These are phyloP conservation scores for Aspergillus bertholletiae DNA, from an alignment of 495 filamentous ascomycete species.

Conservation along the genomic window DNA sequence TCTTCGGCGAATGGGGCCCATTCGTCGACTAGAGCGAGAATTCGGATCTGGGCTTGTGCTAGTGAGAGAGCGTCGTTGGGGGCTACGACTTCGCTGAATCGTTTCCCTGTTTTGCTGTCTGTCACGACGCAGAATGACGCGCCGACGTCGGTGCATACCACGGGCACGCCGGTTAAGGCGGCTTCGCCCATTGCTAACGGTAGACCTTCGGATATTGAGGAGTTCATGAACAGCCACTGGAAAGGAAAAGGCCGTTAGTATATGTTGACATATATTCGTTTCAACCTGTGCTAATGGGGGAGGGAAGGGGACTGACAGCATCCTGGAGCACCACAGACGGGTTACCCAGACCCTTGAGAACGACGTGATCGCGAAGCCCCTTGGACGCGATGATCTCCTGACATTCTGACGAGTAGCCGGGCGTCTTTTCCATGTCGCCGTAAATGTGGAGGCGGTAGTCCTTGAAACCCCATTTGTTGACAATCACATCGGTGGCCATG, in stretches of 20 bases:
- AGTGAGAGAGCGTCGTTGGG: constrained; percentile 59
- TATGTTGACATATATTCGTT: too few species aligned
- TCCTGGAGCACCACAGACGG: constrained; percentile 55
- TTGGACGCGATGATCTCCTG: constrained; percentile 61
- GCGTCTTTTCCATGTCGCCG: constrained; percentile 57
- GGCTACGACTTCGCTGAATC: constrained; percentile 59
- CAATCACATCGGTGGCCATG: constrained; percentile 60
- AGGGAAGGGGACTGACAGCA: constrained; percentile 32
- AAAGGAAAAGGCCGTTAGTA: constrained; percentile 49
- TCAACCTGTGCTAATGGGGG: too few species aligned
- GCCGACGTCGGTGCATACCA: constrained; percentile 64
- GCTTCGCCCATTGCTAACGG: constrained; percentile 63
- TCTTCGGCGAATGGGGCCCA: constrained; percentile 55
- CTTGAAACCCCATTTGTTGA: constrained; percentile 63
- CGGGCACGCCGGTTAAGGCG: constrained; percentile 60
- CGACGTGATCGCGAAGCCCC: constrained; percentile 49
- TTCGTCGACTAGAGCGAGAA: constrained; percentile 57
- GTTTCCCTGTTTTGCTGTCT: constrained; percentile 51
- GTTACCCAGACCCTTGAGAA: constrained; percentile 51
- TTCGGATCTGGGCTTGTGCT: constrained; percentile 57
- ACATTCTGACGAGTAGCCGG: constrained; percentile 57
- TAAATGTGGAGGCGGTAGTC: constrained; percentile 63
- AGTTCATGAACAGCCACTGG: constrained; percentile 68
- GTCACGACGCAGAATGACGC: constrained; percentile 60
- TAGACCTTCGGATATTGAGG: constrained; percentile 62